phyloP scores from a whole-genome alignment of 352 stramenopile genomes.

The Phytophthora niederhauseri region DNA sequence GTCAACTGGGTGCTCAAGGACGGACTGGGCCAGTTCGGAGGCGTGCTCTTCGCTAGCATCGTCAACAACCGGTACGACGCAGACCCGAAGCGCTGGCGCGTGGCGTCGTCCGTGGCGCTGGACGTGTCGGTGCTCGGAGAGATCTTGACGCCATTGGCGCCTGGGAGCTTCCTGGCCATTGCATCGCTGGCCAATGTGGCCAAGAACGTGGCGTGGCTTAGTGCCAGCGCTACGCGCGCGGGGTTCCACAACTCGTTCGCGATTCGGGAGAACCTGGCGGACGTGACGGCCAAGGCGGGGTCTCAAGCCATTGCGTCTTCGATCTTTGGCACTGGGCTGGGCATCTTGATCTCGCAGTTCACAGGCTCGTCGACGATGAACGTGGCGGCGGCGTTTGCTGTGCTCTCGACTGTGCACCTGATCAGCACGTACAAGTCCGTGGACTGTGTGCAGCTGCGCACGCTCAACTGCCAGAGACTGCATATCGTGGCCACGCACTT shows the following conservation, averaged over 20 bases:
- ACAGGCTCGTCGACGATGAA: conserved; percentile 56
- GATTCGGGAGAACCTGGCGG: conserved; percentile 91
- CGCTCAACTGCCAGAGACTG: conserved; percentile 72
- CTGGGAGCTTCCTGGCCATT: conserved; percentile 88
- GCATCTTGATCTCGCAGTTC: conserved; percentile 68
- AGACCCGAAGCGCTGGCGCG: conserved; percentile 95
- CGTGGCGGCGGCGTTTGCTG: conserved; percentile 56
- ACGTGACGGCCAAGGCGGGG: conserved; percentile 96
- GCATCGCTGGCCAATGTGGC: conserved; percentile 89
- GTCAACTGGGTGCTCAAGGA: conserved; percentile 98
- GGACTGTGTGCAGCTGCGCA: conserved; percentile 60
- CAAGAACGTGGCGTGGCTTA: conserved; percentile 98
- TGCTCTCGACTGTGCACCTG: conserved; percentile 58
- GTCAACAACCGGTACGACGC: conserved; percentile 94
- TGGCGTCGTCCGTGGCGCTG: conserved; percentile 90
- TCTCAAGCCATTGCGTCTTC: conserved; percentile 95
- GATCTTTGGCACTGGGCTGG: conserved; percentile 74
- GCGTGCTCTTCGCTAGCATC: conserved; percentile 93
- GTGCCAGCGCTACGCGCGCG: conserved; percentile 92
- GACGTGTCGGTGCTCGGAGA: conserved; percentile 94
- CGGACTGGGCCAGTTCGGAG: conserved; percentile 95
- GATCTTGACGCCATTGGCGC: conserved; percentile 88
- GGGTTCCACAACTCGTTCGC: conserved; percentile 95
- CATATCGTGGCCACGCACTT: conserved; percentile 61
- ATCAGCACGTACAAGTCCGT: conserved; percentile 69